Evolutionary conservation across 2,329 filamentous ascomycete species (phyloP), one percentile per base, ranked within the genome.

Genomic region (Talaromyces sp.): DNA sequence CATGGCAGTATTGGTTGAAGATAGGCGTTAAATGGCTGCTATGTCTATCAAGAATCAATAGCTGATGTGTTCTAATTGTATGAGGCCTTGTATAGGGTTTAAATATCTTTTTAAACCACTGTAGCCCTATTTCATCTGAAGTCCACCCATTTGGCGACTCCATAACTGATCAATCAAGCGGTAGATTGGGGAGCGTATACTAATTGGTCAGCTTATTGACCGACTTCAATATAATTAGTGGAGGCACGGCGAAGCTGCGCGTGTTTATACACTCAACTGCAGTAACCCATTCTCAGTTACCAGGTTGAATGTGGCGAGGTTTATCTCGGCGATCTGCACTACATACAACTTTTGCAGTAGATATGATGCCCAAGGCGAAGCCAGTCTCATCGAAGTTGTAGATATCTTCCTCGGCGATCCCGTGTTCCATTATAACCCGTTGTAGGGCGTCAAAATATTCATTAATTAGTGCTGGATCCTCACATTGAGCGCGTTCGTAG

Each of bases 1-100:
- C 50, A 23, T 28, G 56, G 54, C 47, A 67, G 55, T 60, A 42
- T 27, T 63, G 28, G 53, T 65, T 36, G 58, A 67, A 67, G 30
- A 55, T 1, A 58, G 61, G 30, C 12, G 23, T 56, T 14, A 34
- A 7, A 34, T 34, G 7, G 8, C 33, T 14, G 5, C 33, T 34
- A 34, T 34, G 7, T 12, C 10, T 5, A 34, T 34, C 33, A 34
- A 34, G 33, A 12, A 34, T 34, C 7, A 34, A 34, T 34, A 34
- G 7, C 5, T 2, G 10, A 14, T 34, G 8, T 33, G 4, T 5
- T 7, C 31, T 8, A 33, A 7, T 33, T 33, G 31, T 33, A 33
- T 33, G 8, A 33, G 31, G 31, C 8, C 31, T 33, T 33, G 31
- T 33, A 9, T 7, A 34, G n/a, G n/a, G n/a, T n/a, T n/a, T n/a